These are phyloP conservation scores for Aquilaria agallochum DNA, from an alignment of 441 rosid species.

Conservation along the genomic window DNA sequence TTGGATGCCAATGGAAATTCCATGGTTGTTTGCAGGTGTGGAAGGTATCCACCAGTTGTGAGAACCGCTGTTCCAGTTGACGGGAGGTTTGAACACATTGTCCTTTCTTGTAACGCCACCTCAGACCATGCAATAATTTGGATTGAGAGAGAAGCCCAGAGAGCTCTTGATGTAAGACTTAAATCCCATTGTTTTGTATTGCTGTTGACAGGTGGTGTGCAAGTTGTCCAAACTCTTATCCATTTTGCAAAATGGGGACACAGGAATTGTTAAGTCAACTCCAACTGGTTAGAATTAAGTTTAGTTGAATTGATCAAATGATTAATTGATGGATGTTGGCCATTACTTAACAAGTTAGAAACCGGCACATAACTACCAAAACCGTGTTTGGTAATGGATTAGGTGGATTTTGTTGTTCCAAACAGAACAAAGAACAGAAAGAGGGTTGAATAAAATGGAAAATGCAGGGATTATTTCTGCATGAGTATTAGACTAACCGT, in stretches of 20 bases:
- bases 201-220: not conserved
- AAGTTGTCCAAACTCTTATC: too few species aligned
- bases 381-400: not conserved
- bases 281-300: not conserved
- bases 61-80: conserved; percentile 94
- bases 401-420: not conserved
- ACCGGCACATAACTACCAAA: too few species aligned
- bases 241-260: not conserved
- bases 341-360: not conserved
- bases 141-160: conserved; percentile 79
- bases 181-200: not conserved
- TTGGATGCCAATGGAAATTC: not conserved
- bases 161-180: conserved; percentile 66
- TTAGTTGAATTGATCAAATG: too few species aligned
- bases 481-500: not conserved
- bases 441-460: not conserved
- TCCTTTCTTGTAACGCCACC: conserved; percentile 90
- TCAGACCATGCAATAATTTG: conserved; percentile 91
- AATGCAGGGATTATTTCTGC: not conserved
- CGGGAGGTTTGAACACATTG: conserved; percentile 93
- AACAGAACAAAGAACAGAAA: not conserved
- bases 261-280: not conserved
- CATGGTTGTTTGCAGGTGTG: conserved; percentile 42
- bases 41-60: conserved; percentile 85
- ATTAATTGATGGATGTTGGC: too few species aligned